Evolutionary conservation across 345 rosid species (phyloP), one percentile per base, ranked within the genome.

Genomic region (Boechera stricta): DNA sequence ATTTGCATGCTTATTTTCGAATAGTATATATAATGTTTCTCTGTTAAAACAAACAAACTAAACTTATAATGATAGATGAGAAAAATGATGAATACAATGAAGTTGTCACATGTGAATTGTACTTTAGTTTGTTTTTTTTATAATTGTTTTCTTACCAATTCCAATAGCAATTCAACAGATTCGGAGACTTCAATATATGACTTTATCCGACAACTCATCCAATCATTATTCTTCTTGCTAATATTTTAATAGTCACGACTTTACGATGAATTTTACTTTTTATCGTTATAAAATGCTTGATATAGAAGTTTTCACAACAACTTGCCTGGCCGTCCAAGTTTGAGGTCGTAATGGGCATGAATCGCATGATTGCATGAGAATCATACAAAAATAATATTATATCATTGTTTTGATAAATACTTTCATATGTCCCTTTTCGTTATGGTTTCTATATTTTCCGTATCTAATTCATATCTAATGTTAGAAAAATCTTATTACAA

Each of bases 131-230:
- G 8, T 51, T 32, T 69, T 65, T 18, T 41, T 2, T 65, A 12
- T 52, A 0, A n/a, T 75, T 59, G 52, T 53, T 44, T 48, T 29
- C 26, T 69, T 32, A 69, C 56, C 64, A 62, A 15, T 76, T 77
- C 56, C 75, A 53, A 53, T 42, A 69, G 39, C 70, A 41, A 24
- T 53, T 69, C 71, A 55, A 26, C 72, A 56, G 41, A 64, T 45
- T 63, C 64, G 55, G 53, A 77, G 64, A 66, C 60, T 62, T 53
- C 66, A 3, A 33, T 41, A 70, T 42, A 70, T 38, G 76, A 71
- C 67, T 64, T 77, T 77, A 77, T 71, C 72, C 76, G 72, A 71
- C 81, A 77, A 71, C 47, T 63, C 66, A 56, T 77, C 67, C 76
- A 63, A 54, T 64, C 80, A 70, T 62, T 52, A 41, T 62, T 33